phyloP scores from a whole-genome alignment of 805 yeast genomes.

The Saccharomyces jurei region DNA sequence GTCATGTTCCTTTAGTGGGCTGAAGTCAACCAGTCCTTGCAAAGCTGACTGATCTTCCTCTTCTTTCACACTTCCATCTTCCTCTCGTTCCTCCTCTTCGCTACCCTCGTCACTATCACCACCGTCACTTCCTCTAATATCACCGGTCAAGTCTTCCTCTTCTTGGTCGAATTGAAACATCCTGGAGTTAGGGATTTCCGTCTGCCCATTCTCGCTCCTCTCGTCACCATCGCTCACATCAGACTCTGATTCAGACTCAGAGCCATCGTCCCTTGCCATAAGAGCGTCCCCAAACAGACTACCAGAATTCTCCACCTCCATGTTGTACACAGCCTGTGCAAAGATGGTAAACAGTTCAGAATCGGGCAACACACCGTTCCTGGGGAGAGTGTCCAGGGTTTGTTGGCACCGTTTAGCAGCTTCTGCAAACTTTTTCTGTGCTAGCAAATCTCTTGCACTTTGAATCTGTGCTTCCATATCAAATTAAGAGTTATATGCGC shows the following conservation, averaged over 20 bases:
- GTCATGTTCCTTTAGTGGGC: background rate
- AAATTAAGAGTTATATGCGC: background rate
- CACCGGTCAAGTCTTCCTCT: conserved; percentile 16
- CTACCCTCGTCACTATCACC: conserved; percentile 6
- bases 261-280: conserved; percentile 17
- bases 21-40: background rate
- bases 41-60: background rate
- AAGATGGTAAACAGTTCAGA: conserved; percentile 3
- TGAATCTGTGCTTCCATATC: background rate
- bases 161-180: conserved; percentile 21
- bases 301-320: background rate
- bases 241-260: conserved; percentile 12
- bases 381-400: conserved; percentile 33
- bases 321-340: background rate
- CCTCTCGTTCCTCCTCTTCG: conserved; percentile 6
- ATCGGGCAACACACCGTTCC: background rate
- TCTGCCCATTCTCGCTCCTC: conserved; percentile 40
- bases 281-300: background rate
- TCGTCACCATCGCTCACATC: conserved; percentile 14
- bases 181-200: conserved; percentile 34
- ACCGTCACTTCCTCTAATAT: background rate
- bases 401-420: conserved; percentile 66
- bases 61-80: conserved; percentile 1
- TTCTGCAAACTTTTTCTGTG: conserved; percentile 30
- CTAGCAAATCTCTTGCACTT: background rate